Percentiles rank a stretch among this genome's conserved stretches.
Evolutionary conservation across 148 eudicot species (phyloP).

Genomic region (Drosera capensis): DNA sequence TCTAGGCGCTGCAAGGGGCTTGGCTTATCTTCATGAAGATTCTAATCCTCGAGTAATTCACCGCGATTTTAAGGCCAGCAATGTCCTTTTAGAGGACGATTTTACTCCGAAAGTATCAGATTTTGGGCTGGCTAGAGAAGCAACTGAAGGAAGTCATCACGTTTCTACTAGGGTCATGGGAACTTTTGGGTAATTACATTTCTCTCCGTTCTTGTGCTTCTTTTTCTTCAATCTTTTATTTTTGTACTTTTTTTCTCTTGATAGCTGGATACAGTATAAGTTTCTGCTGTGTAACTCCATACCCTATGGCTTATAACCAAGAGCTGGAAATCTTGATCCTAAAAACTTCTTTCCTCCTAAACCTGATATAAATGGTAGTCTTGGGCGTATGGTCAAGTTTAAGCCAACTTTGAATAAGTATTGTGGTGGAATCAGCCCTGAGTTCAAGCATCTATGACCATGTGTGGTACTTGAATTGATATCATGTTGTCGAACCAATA

Average conservation of each 20-base stretch:
- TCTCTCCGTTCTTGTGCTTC: not conserved
- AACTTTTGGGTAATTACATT: slow-evolving; percentile 71
- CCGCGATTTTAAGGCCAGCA: slow-evolving; percentile 90
- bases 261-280: too few relatives aligned
- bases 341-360: too few relatives aligned
- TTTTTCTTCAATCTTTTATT: not conserved
- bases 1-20: slow-evolving; percentile 90
- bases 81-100: slow-evolving; percentile 80
- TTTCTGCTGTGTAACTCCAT: too few relatives aligned
- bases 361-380: too few relatives aligned
- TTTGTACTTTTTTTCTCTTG: not conserved
- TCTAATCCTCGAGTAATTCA: slow-evolving; percentile 95
- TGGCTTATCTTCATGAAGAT: slow-evolving; percentile 95
- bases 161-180: slow-evolving; percentile 97
- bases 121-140: slow-evolving; percentile 87
- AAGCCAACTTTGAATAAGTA: too few relatives aligned
- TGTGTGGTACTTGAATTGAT: too few relatives aligned
- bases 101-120: slow-evolving; percentile 97
- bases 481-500: too few relatives aligned
- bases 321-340: too few relatives aligned
- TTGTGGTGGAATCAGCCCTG: too few relatives aligned
- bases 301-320: too few relatives aligned
- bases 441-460: too few relatives aligned
- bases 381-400: too few relatives aligned
- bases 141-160: slow-evolving; percentile 55